Evolutionary conservation across 225 moss, liverwort and hornwort species (phyloP).

Genomic region (Physcomitrium patens): DNA sequence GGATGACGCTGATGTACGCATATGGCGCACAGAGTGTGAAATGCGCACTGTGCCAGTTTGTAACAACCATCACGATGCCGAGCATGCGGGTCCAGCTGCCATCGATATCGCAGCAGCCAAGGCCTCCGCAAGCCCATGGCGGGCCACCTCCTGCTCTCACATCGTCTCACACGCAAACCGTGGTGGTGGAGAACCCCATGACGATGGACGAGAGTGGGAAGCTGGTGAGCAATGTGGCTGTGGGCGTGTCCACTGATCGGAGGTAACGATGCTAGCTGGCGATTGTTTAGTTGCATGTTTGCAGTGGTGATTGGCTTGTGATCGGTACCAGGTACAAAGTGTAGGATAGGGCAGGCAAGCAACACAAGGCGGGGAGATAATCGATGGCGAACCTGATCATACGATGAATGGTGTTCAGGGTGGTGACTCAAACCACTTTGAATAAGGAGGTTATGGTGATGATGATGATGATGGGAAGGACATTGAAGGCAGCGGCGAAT

Average conservation of each 20-base stretch:
- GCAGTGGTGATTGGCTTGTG: constrained; percentile 25
- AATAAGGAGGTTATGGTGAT: too few relatives aligned
- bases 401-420: constrained; percentile 32
- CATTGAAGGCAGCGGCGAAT: constrained; percentile 22
- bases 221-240: constrained; percentile 80
- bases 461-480: constrained; percentile 3
- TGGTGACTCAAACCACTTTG: constrained; percentile 17
- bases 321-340: constrained; percentile 23
- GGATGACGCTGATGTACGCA: constrained; percentile 67
- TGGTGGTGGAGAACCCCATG: constrained; percentile 95
- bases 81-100: constrained; percentile 45
- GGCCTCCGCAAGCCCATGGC: constrained; percentile 17
- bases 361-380: constrained; percentile 9
- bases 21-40: constrained; percentile 67
- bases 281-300: not conserved
- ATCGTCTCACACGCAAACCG: constrained; percentile 47
- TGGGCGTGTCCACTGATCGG: constrained; percentile 75
- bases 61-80: constrained; percentile 65
- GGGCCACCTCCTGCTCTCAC: constrained; percentile 19
- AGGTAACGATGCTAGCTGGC: constrained; percentile 37
- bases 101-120: constrained; percentile 21
- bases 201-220: constrained; percentile 82
- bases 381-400: constrained; percentile 30
- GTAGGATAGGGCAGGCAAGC: constrained; percentile 34
- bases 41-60: constrained; percentile 81